phyloP scores from a whole-genome alignment of 371 early-diverging fungal genomes.

The Syncephalastrum monosporum region DNA sequence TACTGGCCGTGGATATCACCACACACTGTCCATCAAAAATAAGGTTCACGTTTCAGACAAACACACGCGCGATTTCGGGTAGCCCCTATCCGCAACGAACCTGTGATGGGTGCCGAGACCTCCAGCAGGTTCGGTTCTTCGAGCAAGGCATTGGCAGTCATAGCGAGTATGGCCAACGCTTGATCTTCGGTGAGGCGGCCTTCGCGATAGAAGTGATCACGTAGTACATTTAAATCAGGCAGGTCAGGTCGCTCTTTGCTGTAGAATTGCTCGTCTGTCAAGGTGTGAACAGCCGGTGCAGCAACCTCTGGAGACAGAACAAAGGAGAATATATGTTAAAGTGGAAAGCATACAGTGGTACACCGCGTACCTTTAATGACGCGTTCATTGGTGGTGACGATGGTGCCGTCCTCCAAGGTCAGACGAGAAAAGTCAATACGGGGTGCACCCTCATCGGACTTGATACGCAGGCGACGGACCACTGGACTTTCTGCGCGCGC shows the following conservation, averaged over 20 bases:
- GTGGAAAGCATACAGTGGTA: neutral
- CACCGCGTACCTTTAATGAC: slow-evolving; percentile 59
- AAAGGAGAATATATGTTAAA: neutral
- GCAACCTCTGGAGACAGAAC: slow-evolving; percentile 10
- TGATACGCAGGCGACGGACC: slow-evolving; percentile 10
- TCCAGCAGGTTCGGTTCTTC: slow-evolving; percentile 81
- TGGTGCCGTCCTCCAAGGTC: slow-evolving; percentile 74
- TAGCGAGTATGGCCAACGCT: slow-evolving; percentile 65
- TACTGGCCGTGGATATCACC: slow-evolving; percentile 99
- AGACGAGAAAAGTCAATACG: slow-evolving; percentile 70
- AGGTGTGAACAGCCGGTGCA: slow-evolving; percentile 50
- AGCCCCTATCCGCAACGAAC: slow-evolving; percentile 23
- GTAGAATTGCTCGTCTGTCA: slow-evolving; percentile 51
- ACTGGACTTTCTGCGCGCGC: slow-evolving; percentile 9
- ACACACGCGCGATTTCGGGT: neutral
- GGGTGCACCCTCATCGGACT: slow-evolving; percentile 9
- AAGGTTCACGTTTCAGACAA: too few species aligned
- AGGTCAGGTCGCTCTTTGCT: slow-evolving; percentile 56
- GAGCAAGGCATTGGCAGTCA: too few species aligned
- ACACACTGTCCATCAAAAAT: slow-evolving; percentile 61
- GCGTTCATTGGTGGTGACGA: slow-evolving; percentile 74
- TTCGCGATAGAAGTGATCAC: slow-evolving; percentile 83
- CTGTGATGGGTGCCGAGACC: slow-evolving; percentile 87
- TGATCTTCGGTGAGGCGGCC: slow-evolving; percentile 90
- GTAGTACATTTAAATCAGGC: slow-evolving; percentile 78